Evolutionary conservation across 805 yeast genomes (phyloP), one percentile per base, ranked within the genome.

Genomic region (Suhomyces pyralidae): DNA sequence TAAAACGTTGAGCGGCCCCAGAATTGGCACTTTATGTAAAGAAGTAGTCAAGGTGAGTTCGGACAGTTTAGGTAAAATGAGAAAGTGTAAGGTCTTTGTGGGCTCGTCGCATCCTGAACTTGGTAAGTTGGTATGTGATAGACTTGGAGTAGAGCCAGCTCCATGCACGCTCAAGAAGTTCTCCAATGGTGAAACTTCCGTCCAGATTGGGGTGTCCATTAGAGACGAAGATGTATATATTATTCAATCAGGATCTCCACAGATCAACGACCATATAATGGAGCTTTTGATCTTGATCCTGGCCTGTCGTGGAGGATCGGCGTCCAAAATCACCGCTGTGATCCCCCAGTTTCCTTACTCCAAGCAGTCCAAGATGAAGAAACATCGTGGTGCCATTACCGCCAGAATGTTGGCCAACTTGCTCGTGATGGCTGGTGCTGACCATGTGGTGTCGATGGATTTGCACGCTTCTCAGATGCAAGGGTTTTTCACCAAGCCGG

Each of bases 281-380:
- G 99, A 94, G 72, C 75, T 94, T 58, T 79, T 94, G 65, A 93
- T 96, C 55, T 79, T 94, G 62, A 92, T 94, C 44, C 86, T 96
- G 46, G 99, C 98, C 49, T 93, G 98, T 71, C 85, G 92, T 61
- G 97, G 97, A 55, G 99, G 99, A 8, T 90, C 97, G 10, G 99
- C 99, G n/a, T 87, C 89, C 63, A 91, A 91, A 67, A 91, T 94
- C 69, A 94, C 93, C 9, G 97, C 97, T 8, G 99, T 94, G 30
- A 85, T 94, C 50, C 99, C 99, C 1, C 96, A 91, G 71, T 96
- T 93, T 69, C 99, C 99, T 32, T 94, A 94, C 75, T 90, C 97
- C 26, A 88, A 93, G 70, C 99, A 94, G 73, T 85, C 93, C 60
- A 94, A 96, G 75, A 94, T 94, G 99, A 94, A 94, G 76, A 94